phyloP scores from a whole-genome alignment of 2,329 filamentous ascomycete species.

The Aspergillus terreus region DNA sequence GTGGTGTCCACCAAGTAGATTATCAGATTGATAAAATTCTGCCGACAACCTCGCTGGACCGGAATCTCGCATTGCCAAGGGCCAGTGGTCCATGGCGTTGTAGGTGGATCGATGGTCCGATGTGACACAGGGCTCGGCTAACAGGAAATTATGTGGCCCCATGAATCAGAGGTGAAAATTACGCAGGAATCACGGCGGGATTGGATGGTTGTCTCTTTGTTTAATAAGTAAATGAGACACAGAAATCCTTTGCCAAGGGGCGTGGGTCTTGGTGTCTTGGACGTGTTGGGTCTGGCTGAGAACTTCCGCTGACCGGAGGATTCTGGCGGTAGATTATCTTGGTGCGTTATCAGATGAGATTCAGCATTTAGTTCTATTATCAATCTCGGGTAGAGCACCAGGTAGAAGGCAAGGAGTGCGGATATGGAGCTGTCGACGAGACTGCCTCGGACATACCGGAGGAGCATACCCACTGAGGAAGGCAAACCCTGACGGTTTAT shows the following conservation, averaged over 20 bases:
- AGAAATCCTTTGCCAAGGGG: too few relatives aligned
- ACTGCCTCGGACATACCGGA: background rate
- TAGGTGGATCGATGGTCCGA: background rate
- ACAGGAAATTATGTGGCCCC: background rate
- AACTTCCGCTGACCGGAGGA: background rate
- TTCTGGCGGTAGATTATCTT: background rate
- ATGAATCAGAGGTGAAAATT: too few relatives aligned
- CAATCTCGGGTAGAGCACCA: too few relatives aligned
- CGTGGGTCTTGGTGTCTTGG: too few relatives aligned
- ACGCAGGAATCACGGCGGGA: too few relatives aligned
- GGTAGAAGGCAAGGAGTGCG: too few relatives aligned
- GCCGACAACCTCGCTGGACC: background rate
- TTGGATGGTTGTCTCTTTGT: too few relatives aligned
- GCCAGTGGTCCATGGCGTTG: background rate
- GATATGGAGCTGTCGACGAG: background rate
- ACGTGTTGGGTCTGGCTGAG: background rate
- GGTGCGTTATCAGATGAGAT: background rate
- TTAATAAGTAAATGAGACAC: too few relatives aligned
- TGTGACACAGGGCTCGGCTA: background rate
- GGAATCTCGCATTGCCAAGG: background rate
- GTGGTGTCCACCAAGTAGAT: slow-evolving; percentile 1
- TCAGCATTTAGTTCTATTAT: too few relatives aligned
- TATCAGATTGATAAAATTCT: slow-evolving; percentile 5
- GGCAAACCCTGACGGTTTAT: background rate
- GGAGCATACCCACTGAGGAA: background rate